Base-by-base conservation (phyloP, 306 rosid species). In the Astragalus glycyphyllos region DNA sequence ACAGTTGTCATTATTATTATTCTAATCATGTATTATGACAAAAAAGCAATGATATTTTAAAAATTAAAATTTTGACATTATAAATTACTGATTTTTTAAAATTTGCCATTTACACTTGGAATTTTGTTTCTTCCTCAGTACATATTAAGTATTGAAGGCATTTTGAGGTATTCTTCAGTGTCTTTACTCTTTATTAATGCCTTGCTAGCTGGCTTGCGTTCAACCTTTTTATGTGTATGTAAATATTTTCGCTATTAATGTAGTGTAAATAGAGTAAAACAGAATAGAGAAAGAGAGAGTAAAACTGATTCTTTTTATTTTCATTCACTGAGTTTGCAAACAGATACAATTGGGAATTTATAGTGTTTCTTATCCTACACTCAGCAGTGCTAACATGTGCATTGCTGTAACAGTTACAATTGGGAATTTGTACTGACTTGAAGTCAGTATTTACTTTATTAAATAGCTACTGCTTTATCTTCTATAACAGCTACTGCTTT, bases 101-200 rank as follows among this genome's bases (percentile, higher is more conserved):
- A 7, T 13, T 13, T 48, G 45, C 47, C 15, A n/a, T 29, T 38
- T n/a, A 9, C 31, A 12, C 51, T 37, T n/a, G 11, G 3, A 3
- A 20, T 69, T 6, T 54, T 68, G 23, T 68, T 69, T 69, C 74
- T 69, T 54, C 41, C 10, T 54, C 13, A 5, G 41, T 53, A 12
- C 13, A 20, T 68, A 17, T 37, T 10, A 49, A 67, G 35, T 54
- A 29, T 69, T 69, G 54, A 55, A 53, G 20, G 1, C 14, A n/a
- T 69, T 40, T 54, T 69, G 23, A 3, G 23, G 13, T 40, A 20
- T 20, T 47, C 14, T 54, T 35, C 40, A 4, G 42, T 54, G 13
- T 38, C 57, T 16, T 35, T 59, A 5, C 23, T 20, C 23, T 20
- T 20, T 20, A 20, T 41, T 14, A 50, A 13, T 49, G 8, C 58